Evolutionary conservation across 108 stramenopile species (phyloP), one percentile per base, ranked within the genome.

Genomic region (Cyclotella kingstonii): DNA sequence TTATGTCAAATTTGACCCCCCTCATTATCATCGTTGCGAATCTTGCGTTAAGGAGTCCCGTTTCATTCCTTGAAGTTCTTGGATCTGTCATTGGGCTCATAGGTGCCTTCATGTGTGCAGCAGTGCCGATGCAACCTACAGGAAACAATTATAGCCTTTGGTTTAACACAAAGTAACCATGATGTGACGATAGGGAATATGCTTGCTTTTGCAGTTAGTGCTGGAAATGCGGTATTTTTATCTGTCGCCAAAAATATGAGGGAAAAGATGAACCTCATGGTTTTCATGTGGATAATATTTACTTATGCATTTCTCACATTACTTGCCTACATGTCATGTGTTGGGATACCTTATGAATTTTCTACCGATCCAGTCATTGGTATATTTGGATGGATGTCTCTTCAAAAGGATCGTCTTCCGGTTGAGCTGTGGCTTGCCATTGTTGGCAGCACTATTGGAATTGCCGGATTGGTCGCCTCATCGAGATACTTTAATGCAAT

Each of bases 241-340:
- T 70, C 75, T 0, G 64, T 75, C 26, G 87, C 84, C 48, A 82
- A 84, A 50, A 63, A 67, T 14, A 33, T 80, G 27, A 64, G 84
- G 18, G 25, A 78, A 12, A 42, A 56, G 7, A 47, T 70, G 14
- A 62, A 76, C 50, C 66, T 81, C 2, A 60, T 75, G 25, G 45
- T 78, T 21, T 88, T 88, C 61, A 84, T 85, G 84, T 78, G 82
- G 43, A 34, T 65, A 19, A 66, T 78, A 49, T 84, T 88, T 78
- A 33, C 60, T 3, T 19, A 70, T 9, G 67, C 80, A 12, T 59
- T 62, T 6, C 40, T 79, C n/a, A 49, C 76, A 8, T 42, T 67
- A 48, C 44, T 81, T 9, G 30, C 71, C 8, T 84, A 71, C 38
- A 66, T 75, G 44, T 58, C 54, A 9, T 30, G 41, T 26, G 38